Evolutionary conservation across 2,329 filamentous ascomycete genomes (phyloP), one percentile per base, ranked within the genome.

Genomic region (Torrubiellomyces zombiae): DNA sequence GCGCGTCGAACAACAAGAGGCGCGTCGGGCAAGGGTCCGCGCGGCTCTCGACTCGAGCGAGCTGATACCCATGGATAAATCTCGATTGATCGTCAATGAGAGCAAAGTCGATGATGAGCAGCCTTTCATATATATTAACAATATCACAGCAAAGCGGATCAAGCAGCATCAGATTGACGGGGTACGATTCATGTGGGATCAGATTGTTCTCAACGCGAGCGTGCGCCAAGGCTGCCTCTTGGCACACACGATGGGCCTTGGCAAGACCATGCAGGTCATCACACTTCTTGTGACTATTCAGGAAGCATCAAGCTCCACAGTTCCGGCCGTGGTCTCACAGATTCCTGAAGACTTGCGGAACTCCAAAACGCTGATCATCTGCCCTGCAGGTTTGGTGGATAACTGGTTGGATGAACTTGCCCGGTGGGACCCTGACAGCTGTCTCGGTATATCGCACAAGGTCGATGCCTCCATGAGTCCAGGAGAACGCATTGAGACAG

Each of bases 201-300:
- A 86, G 34, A 56, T 93, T 21, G 67, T 86, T 5, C 60, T 63
- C 16, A 63, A 72, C 28, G 44, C 55, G 2, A 53, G 60, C 4
- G 53, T 56, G 5, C 60, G 62, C 11, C 73, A 83, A 46, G 83
- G 83, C 3, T 91, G 80, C 42, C 60, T 92, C 9, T 58, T 93
- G 12, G 78, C 83, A 5, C 83, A 93, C 45, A 81, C 79, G 1
- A 93, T 93, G 83, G 85, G 85, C 2, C 53, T 93, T 3, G 83
- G 83, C 10, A 94, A 93, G 53, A 91, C 83, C 0, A 82, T 92
- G 74, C 83, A 93, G 52, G 68, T 82, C 5, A 81, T 93, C 30
- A 78, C 81, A 1, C 55, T 93, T n/a, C 62, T 94, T 5, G 63
- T 78, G 10, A 73, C 79, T 0, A 66, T 93, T 32, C 60, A 71